Evolutionary conservation across 495 filamentous ascomycete species (phyloP), one percentile per base, ranked within the genome.

Genomic region (Xylaria grammica): DNA sequence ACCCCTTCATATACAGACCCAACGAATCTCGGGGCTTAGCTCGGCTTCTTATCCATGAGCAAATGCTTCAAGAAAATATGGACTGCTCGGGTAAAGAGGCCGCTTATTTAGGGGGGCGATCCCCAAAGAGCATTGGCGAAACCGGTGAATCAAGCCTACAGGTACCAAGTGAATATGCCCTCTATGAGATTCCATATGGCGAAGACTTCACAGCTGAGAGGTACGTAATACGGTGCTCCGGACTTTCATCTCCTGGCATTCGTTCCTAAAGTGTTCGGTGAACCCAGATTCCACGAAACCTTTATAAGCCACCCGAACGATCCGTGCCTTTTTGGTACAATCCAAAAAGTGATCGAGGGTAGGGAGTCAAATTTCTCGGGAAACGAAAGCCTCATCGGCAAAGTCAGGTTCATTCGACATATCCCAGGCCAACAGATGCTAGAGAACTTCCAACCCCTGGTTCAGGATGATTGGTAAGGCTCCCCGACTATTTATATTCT

Each of bases 381-480:
- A 48, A 29, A 65, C 10, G 11, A 40, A 20, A 57, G 48, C 13
- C 38, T 44, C 24, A 27, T n/a, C 15, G 30, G 62, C 36, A 44
- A 57, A 1, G 75, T 90, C 15, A 77, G 67, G 0, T 91, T 90
- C 67, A 76, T 91, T 50, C 81, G 81, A 54, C 85, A 89, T 71
- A 80, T 90, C 64, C 86, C 88, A 1, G 88, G 88, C 20, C 81
- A 87, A 5, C 88, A 90, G 72, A 82, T 85, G 63, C 72, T 70
- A 55, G 78, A 77, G 29, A 74, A 67, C 26, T 91, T 91, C 75
- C 84, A 90, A 65, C 88, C 88, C 0, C 83, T 88, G 34, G 87
- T 83, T 1, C 85, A 85, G 24, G 82, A 85, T 48, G 87, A 90
- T 65, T 91, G 88, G 84, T 58, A 30, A 65, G 40, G 26, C 26